These are phyloP conservation scores for Artemisia annua DNA, from an alignment of 129 eudicot species.

Conservation along the genomic window DNA sequence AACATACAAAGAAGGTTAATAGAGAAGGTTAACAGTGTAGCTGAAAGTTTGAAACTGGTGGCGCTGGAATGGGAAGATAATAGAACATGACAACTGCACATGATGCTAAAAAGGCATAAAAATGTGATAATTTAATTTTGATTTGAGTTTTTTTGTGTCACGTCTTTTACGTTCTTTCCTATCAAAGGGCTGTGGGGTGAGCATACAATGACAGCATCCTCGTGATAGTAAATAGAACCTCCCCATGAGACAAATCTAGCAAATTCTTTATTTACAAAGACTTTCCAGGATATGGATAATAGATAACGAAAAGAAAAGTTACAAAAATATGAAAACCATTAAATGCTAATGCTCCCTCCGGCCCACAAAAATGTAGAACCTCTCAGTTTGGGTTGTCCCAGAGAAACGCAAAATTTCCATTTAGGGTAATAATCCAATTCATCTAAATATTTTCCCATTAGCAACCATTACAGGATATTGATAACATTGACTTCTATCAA, in stretches of 20 bases:
- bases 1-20: not conserved
- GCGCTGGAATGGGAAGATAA: not conserved
- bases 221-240: no score
- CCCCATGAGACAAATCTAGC: no score
- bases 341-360: not conserved
- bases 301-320: no score
- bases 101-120: not conserved
- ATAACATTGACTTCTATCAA: constrained; percentile 19
- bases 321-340: not conserved
- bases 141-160: not conserved
- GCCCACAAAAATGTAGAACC: not conserved
- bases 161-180: not conserved
- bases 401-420: not conserved
- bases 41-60: no score
- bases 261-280: no score
- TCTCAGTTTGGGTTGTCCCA: not conserved
- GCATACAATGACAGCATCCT: no score
- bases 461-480: constrained; percentile 18
- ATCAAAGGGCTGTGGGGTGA: not conserved
- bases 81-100: not conserved
- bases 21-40: no score
- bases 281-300: no score
- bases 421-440: constrained; percentile 8
- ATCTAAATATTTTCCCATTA: not conserved
- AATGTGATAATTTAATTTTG: not conserved